These are phyloP conservation scores for Yamadazyma aaseri DNA, from an alignment of 1,139 yeast genomes.

Conservation along the genomic window DNA sequence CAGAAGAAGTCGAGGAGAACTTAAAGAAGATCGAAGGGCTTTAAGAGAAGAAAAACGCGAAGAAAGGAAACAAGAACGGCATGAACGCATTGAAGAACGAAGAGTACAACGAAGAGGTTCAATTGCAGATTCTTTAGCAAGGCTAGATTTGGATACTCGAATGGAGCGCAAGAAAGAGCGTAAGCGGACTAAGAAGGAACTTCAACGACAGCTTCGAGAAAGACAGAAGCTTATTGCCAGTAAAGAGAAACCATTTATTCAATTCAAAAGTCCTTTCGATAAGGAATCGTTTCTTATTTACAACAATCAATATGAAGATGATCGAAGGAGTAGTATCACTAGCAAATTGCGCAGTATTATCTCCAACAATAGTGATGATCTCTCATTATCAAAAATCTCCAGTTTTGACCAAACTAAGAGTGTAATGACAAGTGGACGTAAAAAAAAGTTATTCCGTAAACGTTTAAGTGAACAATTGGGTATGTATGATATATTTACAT, in stretches of 20 bases:
- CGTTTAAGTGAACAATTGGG: constrained; percentile 26
- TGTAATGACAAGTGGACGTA: constrained; percentile 26
- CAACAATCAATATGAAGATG: constrained; percentile 3
- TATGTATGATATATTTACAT: constrained; percentile 36
- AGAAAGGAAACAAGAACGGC: constrained; percentile 5
- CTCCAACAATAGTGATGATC: constrained; percentile 16
- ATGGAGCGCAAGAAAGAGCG: neutral
- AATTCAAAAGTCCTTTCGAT: constrained; percentile 15
- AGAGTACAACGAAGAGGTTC: neutral
- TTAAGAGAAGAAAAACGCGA: constrained; percentile 14
- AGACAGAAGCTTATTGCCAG: constrained; percentile 11
- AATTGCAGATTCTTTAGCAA: neutral
- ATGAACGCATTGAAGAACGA: constrained; percentile 3
- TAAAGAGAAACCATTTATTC: constrained; percentile 11
- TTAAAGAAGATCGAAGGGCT: constrained; percentile 9
- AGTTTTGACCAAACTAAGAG: constrained; percentile 44
- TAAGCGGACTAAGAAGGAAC: neutral
- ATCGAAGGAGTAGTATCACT: constrained; percentile 18
- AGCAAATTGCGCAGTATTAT: constrained; percentile 13
- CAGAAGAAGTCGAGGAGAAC: constrained; percentile 5
- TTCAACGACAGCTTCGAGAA: constrained; percentile 8
- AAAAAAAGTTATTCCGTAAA: constrained; percentile 13
- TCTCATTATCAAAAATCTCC: constrained; percentile 13
- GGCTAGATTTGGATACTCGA: neutral
- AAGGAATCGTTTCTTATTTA: constrained; percentile 10